Percentiles rank a stretch among this genome's conserved stretches.
Evolutionary conservation across 2,329 filamentous ascomycete species (phyloP).

Genomic region (Venturia effusa): DNA sequence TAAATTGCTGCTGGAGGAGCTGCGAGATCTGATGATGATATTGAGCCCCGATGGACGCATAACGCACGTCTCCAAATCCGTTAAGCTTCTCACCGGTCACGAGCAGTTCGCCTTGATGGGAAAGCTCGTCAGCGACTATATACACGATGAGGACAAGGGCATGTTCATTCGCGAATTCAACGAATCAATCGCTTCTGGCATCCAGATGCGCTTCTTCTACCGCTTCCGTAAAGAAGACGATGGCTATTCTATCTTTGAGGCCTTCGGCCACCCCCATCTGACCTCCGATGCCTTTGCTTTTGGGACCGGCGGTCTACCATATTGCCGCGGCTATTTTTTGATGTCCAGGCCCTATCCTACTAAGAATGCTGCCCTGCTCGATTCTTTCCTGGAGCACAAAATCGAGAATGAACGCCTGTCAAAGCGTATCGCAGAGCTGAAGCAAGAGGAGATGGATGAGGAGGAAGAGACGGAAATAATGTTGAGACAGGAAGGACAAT

Average conservation of each 20-base stretch:
- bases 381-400: constrained; percentile 93
- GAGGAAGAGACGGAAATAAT: constrained; percentile 52
- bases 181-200: constrained; percentile 75
- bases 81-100: constrained; percentile 65
- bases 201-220: constrained; percentile 73
- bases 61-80: constrained; percentile 74
- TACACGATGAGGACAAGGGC: constrained; percentile 75
- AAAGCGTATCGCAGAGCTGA: constrained; percentile 74
- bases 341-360: constrained; percentile 85
- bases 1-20: constrained; percentile 76
- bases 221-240: constrained; percentile 68
- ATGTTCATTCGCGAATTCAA: constrained; percentile 83
- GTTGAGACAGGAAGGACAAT: constrained; percentile 44
- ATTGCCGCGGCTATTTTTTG: constrained; percentile 86
- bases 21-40: constrained; percentile 81
- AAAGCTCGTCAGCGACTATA: constrained; percentile 65
- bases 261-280: constrained; percentile 86
- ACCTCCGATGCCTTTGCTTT: constrained; percentile 56
- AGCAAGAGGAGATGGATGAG: constrained; percentile 76
- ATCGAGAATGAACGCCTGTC: constrained; percentile 86
- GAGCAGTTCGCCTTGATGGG: constrained; percentile 59
- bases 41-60: constrained; percentile 76
- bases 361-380: constrained; percentile 71
- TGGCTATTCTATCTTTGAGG: constrained; percentile 71
- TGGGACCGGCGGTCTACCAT: constrained; percentile 42